These are phyloP conservation scores for Talaromyces piceae DNA, from an alignment of 2,329 filamentous ascomycete genomes.

Conservation along the genomic window DNA sequence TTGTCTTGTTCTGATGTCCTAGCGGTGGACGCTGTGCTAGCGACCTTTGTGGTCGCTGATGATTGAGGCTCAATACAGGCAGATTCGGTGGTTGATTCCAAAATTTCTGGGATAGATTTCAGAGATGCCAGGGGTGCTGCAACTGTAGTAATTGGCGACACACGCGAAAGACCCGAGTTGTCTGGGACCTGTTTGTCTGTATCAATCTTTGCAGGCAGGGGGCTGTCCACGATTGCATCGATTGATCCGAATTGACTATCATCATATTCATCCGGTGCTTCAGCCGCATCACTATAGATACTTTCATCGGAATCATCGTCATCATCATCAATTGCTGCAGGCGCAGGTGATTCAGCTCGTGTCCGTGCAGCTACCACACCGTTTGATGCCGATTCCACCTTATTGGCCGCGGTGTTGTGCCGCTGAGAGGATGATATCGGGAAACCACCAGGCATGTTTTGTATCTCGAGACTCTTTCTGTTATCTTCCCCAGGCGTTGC, in stretches of 20 bases:
- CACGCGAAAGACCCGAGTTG: slow-evolving; percentile 11
- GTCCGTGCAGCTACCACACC: background rate
- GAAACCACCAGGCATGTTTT: slow-evolving; percentile 50
- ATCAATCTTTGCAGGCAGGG: slow-evolving; percentile 9
- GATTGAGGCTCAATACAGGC: background rate
- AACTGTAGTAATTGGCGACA: slow-evolving; percentile 1
- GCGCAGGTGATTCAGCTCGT: background rate
- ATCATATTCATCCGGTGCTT: slow-evolving; percentile 29
- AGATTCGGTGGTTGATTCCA: slow-evolving; percentile 3
- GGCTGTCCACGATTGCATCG: slow-evolving; percentile 41
- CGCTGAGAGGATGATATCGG: slow-evolving; percentile 38
- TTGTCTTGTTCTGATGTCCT: background rate
- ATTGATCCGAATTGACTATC: slow-evolving; percentile 44
- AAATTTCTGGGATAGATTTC: slow-evolving; percentile 4
- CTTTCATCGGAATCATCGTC: slow-evolving; percentile 38
- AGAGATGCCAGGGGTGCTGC: background rate
- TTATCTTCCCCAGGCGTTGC: slow-evolving; percentile 41
- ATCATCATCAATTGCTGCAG: slow-evolving; percentile 16
- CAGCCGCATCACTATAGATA: slow-evolving; percentile 41
- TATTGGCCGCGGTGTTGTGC: slow-evolving; percentile 3
- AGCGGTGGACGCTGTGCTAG: background rate
- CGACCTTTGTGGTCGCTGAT: background rate
- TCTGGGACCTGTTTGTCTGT: slow-evolving; percentile 11
- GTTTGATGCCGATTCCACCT: background rate
- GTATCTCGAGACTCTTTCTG: slow-evolving; percentile 16